Percentiles rank a stretch among this genome's conserved stretches.
Evolutionary conservation across 441 rosid species (phyloP).

Genomic region (Caryocar brasiliense): DNA sequence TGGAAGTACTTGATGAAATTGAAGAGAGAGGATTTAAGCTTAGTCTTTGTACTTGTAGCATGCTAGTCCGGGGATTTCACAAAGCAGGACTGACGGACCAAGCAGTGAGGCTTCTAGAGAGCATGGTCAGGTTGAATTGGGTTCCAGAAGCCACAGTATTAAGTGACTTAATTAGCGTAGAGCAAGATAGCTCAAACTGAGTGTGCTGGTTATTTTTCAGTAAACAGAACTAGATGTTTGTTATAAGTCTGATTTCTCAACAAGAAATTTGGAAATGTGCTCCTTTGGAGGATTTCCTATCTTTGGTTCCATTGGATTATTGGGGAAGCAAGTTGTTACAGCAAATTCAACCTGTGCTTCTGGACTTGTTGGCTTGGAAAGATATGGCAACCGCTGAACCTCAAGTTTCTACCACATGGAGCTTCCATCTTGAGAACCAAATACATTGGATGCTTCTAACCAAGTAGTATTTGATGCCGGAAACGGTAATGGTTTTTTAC

Average conservation of each 20-base stretch:
- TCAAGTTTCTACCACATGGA: no score
- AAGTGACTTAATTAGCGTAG: constrained; percentile 17
- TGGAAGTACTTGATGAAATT: constrained; percentile 27
- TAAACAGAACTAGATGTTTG: constrained; percentile 13
- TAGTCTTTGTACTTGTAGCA: constrained; percentile 34
- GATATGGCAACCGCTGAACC: no score
- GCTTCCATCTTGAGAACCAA: no score
- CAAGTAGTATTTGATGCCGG: no score
- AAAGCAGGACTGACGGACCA: constrained; percentile 31
- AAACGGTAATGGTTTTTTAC: no score
- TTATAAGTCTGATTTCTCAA: constrained; percentile 1
- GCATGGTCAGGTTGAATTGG: constrained; percentile 40
- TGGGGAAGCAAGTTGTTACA: neutral
- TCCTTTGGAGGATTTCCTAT: neutral
- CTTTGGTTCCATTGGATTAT: neutral
- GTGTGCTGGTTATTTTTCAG: constrained; percentile 6
- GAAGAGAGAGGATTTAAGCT: constrained; percentile 33
- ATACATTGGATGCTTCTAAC: no score
- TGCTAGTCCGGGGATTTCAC: constrained; percentile 35
- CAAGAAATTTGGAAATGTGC: neutral
- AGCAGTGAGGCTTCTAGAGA: constrained; percentile 44
- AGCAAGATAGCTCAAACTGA: constrained; percentile 8
- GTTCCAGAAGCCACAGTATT: constrained; percentile 34
- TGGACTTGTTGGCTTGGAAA: no score
- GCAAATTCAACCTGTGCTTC: no score